A percentile compares a stretch with the other conserved stretches of the same genome.
Evolutionary conservation across 2,329 filamentous ascomycete species (phyloP).

Genomic region (Aspergillus sp.): DNA sequence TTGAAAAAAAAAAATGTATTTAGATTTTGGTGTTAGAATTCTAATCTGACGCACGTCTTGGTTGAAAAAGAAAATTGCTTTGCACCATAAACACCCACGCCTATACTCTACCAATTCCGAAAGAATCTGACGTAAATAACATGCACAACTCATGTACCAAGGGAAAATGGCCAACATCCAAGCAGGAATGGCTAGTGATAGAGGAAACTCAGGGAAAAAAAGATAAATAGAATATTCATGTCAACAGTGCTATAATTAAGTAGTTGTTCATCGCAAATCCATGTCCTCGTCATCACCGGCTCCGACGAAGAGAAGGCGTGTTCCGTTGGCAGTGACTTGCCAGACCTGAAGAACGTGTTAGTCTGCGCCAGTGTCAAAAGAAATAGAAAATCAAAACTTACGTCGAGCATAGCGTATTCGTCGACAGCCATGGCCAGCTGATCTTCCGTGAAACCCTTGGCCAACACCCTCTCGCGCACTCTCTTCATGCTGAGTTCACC

Average conservation of each 20-base stretch:
- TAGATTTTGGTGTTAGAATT: neutral
- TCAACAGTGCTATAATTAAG: too few species aligned
- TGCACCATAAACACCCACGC: slow-evolving; percentile 20
- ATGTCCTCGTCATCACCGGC: slow-evolving; percentile 50
- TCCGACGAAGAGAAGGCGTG: slow-evolving; percentile 65
- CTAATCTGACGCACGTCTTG: too few species aligned
- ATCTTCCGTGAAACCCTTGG: slow-evolving; percentile 94
- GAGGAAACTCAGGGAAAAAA: slow-evolving; percentile 2
- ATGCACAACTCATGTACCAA: slow-evolving; percentile 1
- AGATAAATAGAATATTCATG: neutral
- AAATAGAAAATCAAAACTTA: slow-evolving; percentile 52
- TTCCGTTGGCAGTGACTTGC: slow-evolving; percentile 70
- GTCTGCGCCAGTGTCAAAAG: slow-evolving; percentile 33
- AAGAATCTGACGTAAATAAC: slow-evolving; percentile 17
- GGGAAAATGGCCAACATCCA: neutral
- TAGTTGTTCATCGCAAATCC: slow-evolving; percentile 33
- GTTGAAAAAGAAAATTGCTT: neutral
- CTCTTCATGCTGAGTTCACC: slow-evolving; percentile 81
- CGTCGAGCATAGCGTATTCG: slow-evolving; percentile 82
- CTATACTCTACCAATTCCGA: slow-evolving; percentile 9
- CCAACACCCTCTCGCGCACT: slow-evolving; percentile 85
- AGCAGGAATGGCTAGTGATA: neutral
- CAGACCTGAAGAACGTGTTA: slow-evolving; percentile 54
- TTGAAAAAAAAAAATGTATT: too few species aligned
- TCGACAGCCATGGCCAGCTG: slow-evolving; percentile 83